A percentile compares a stretch with the other conserved stretches of the same genome.
These are phyloP conservation scores for Nicotiana knightiana DNA, from an alignment of 257 asterid genomes.

Conservation along the genomic window DNA sequence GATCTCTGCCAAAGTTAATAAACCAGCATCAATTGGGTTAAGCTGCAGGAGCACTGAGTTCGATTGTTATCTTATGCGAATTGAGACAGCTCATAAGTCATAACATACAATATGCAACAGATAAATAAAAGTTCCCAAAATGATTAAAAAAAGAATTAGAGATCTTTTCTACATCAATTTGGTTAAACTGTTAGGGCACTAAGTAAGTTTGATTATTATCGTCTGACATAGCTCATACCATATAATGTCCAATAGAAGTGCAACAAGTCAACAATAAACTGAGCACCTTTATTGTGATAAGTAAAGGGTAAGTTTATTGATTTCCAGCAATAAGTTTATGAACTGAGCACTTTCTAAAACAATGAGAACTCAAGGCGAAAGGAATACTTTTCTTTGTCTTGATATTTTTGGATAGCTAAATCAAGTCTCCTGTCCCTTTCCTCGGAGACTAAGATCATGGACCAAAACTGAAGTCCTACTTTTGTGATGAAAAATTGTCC, in stretches of 20 bases:
- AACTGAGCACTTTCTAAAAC: neutral
- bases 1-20: conserved; percentile 54
- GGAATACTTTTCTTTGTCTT: neutral
- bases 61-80: neutral
- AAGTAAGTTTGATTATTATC: neutral
- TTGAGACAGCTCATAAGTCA: neutral
- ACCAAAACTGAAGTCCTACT: neutral
- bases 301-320: neutral
- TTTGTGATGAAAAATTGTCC: neutral
- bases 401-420: neutral
- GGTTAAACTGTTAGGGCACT: neutral
- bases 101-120: neutral
- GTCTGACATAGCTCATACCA: neutral
- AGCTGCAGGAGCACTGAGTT: conserved; percentile 18
- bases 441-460: neutral
- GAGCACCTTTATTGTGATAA: neutral
- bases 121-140: neutral
- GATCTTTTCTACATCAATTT: neutral
- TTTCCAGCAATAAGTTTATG: neutral
- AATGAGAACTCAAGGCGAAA: neutral
- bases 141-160: neutral
- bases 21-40: neutral
- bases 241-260: neutral
- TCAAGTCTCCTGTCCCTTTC: neutral
- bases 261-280: neutral